These are phyloP conservation scores for Ganoderma sp. DNA, from an alignment of 1,284 basidiomycete genomes.

Conservation along the genomic window DNA sequence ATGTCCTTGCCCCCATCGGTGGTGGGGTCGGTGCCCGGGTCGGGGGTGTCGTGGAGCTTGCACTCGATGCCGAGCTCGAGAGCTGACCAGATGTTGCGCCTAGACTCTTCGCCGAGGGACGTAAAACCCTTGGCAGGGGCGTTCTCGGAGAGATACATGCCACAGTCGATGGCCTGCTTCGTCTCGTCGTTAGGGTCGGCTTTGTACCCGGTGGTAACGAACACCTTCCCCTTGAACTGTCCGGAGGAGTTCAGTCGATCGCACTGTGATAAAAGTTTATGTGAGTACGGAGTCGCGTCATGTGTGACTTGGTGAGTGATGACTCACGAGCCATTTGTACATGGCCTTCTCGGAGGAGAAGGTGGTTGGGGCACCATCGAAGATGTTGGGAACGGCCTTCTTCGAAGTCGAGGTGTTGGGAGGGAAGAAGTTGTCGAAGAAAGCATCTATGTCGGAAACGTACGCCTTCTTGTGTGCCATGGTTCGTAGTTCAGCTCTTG, in stretches of 20 bases:
- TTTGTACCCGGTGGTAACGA: slow-evolving; percentile 2
- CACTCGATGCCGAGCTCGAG: slow-evolving; percentile 21
- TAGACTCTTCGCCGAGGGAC: no score
- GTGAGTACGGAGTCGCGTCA: no score
- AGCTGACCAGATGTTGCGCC: not conserved
- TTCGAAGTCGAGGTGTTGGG: not conserved
- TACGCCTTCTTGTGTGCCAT: not conserved
- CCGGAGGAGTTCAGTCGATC: not conserved
- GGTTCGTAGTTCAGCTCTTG: not conserved
- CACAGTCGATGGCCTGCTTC: slow-evolving; percentile 9
- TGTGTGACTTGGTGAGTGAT: not conserved
- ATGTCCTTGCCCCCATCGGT: not conserved
- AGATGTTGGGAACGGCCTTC: not conserved
- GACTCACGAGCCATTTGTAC: slow-evolving; percentile 9
- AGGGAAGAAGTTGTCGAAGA: not conserved
- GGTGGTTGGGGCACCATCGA: not conserved
- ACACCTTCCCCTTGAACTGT: not conserved
- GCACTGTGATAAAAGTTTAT: not conserved
- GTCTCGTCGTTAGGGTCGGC: not conserved
- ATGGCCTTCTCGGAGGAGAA: slow-evolving; percentile 1
- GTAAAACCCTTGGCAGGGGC: not conserved
- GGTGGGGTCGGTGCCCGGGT: not conserved
- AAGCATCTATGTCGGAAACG: not conserved
- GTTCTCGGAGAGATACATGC: not conserved
- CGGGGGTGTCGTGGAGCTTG: not conserved